Evolutionary conservation across 2,329 filamentous ascomycete genomes (phyloP), one percentile per base, ranked within the genome.

Genomic region (Talaromyces sp.): DNA sequence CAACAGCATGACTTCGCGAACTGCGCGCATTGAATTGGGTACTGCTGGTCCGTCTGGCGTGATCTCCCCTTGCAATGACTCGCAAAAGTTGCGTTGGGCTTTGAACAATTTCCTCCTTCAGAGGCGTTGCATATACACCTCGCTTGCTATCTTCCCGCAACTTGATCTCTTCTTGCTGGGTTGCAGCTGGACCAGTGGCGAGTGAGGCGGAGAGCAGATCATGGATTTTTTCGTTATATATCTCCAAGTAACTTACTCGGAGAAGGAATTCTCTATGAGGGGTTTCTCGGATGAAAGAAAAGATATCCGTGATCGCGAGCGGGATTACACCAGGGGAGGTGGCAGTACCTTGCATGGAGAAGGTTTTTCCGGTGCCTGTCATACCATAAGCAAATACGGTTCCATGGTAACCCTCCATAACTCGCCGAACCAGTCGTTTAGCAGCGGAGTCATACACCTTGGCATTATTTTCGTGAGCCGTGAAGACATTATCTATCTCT

Each of bases 351-450:
- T 99, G 94, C 94, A 99, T 99, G 35, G 93, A 97, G 72, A 97
- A 99, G 0, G 94, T 99, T 78, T 99, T 99, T 63, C 94, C 94
- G 0, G 94, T 97, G 57, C 94, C 94, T 3, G 94, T 99, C 92
- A 97, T 97, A 68, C 94, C 94, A 71, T 99, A 99, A 16, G 93
- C 93, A 71, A 99, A 97, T 20, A 99, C 94, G 1, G 94, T 99
- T 54, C 93, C 94, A 67, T 97, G 93, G 71, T 97, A 99, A 37
- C 94, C 94, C 77, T 99, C 94, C 94, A 99, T 99, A 45, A 99
- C 94, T 65, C 94, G 84, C 63, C 94, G 88, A 42, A 99, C 94
- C 47, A 99, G 80, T 57, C 94, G 88, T 75, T 97, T 97, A 39
- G 94, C 94, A 41, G 86, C 90, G 58, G 93, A 86, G 74, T 99